Evolutionary conservation across 176 grass and related monocot genomes (phyloP), one percentile per base, ranked within the genome.

Genomic region (Pontederia crassipes): DNA sequence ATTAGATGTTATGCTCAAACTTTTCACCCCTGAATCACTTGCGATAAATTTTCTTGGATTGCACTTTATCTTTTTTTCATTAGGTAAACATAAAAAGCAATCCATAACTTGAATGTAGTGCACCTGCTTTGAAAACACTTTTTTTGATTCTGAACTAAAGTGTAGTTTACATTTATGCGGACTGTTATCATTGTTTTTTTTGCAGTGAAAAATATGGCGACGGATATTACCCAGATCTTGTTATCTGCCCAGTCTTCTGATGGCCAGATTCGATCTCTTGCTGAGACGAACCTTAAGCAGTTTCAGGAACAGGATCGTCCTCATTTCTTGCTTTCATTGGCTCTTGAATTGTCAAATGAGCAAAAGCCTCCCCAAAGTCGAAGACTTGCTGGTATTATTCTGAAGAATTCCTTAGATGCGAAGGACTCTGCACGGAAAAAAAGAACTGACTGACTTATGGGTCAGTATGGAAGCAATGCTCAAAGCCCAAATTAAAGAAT

Each of bases 291-390:
- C 54, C 75, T 95, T 17, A 89, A 81, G 52, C 90, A 84, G 75
- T 95, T 95, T 79, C 90, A 95, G 75, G 82, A 89, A 69, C 82
- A 95, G 65, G 86, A 86, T 83, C 86, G 86, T 58, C 74, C 90
- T 28, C 81, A 89, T 24, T 95, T 89, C 72, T 77, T 95, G 14
- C 86, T 89, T 0, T 83, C 90, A 24, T 79, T 95, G 52, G 89
- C 90, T 11, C 18, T 61, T 67, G 90, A 95, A 53, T 78, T 95
- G 48, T 79, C 90, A 1, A 74, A 78, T 55, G 80, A 95, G 61
- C 77, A 81, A 35, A 89, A 74, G 48, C 86, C 75, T 71, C 83
- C 82, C 4, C 82, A 89, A 54, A 86, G 86, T 52, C 81, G 90
- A 79, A 82, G 81, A 51, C 84, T 83, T 81, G 89, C 82, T 67